phyloP scores from a whole-genome alignment of 2,329 filamentous ascomycete species.

The Paecilomyces niveus region DNA sequence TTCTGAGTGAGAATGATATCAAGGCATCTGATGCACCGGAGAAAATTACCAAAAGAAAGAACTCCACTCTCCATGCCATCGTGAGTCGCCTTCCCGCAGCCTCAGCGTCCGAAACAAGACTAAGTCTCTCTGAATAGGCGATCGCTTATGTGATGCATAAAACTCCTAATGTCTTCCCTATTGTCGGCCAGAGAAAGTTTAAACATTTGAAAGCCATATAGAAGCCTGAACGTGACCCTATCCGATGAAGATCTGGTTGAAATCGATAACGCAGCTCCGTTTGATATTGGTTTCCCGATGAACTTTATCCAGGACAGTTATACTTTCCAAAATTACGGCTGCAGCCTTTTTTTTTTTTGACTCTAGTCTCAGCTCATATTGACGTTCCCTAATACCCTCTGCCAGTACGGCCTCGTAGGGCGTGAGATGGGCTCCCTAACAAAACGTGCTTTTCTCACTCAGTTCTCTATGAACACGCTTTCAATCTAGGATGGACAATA shows the following conservation, averaged over 20 bases:
- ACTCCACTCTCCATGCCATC: slow-evolving; percentile 1
- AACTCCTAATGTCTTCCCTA: slow-evolving; percentile 45
- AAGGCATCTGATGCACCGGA: slow-evolving; percentile 12
- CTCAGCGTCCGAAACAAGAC: background rate
- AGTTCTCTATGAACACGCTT: too few species aligned
- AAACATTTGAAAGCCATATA: slow-evolving; percentile 48
- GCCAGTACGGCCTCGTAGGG: too few species aligned
- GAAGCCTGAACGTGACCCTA: slow-evolving; percentile 45
- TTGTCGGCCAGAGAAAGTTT: slow-evolving; percentile 43
- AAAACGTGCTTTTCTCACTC: too few species aligned
- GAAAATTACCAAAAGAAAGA: slow-evolving; percentile 10
- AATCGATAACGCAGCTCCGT: slow-evolving; percentile 45
- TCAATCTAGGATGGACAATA: too few species aligned
- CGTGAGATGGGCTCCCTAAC: too few species aligned
- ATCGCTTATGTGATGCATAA: slow-evolving; percentile 30
- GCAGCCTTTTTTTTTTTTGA: too few species aligned
- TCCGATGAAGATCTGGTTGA: slow-evolving; percentile 46
- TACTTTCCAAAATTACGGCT: too few species aligned
- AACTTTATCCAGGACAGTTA: slow-evolving; percentile 10
- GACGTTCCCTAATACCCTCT: background rate
- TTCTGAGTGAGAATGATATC: slow-evolving; percentile 7
- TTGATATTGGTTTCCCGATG: slow-evolving; percentile 50
- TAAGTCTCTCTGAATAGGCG: slow-evolving; percentile 1
- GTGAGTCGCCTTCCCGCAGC: background rate
- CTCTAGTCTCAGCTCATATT: background rate